A percentile compares a stretch with the other conserved stretches of the same genome.
Conservation (phyloP, 169 alveolate species). For the Miamiensis avidus region DNA sequence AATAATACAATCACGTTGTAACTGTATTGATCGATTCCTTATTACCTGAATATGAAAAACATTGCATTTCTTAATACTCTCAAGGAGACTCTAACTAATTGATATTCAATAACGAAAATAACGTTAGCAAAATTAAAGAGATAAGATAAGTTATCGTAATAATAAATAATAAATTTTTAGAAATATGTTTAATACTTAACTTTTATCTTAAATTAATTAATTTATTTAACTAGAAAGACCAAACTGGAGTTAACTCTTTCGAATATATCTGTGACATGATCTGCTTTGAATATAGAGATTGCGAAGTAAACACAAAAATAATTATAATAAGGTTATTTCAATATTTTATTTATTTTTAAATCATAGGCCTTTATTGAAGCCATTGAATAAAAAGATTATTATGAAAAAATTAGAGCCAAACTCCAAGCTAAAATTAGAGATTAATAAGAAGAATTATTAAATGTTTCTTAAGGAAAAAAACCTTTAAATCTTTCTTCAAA, state of each 20-base stretch:
- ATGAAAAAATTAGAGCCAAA: slow-evolving; percentile 12
- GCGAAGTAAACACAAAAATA: not conserved
- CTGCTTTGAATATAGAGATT: slow-evolving; percentile 39
- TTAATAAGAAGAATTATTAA: slow-evolving; percentile 13
- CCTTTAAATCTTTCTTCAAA: slow-evolving; percentile 6
- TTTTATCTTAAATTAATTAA: not conserved
- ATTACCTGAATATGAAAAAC: slow-evolving; percentile 38
- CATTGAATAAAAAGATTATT: slow-evolving; percentile 13
- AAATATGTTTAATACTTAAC: not conserved
- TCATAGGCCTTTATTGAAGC: slow-evolving; percentile 25
- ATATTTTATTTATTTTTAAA: not conserved
- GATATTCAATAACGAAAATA: slow-evolving; percentile 13
- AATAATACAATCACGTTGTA: not conserved
- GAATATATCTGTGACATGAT: slow-evolving; percentile 20
- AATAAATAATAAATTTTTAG: slow-evolving; percentile 3
- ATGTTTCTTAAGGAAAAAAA: slow-evolving; percentile 19
- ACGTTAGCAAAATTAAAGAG: not conserved
- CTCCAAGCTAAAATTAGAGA: slow-evolving; percentile 30
- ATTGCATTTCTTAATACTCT: slow-evolving; percentile 2
- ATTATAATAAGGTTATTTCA: not conserved
- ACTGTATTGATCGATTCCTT: slow-evolving; percentile 11
- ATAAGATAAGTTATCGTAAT: not conserved
- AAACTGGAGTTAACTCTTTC: slow-evolving; percentile 4
- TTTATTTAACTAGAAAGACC: not conserved
- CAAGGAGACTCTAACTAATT: not conserved